A percentile compares a stretch with the other conserved stretches of the same genome.
Conservation (phyloP, 2,329 filamentous ascomycete species). For the Didymella exigua region DNA sequence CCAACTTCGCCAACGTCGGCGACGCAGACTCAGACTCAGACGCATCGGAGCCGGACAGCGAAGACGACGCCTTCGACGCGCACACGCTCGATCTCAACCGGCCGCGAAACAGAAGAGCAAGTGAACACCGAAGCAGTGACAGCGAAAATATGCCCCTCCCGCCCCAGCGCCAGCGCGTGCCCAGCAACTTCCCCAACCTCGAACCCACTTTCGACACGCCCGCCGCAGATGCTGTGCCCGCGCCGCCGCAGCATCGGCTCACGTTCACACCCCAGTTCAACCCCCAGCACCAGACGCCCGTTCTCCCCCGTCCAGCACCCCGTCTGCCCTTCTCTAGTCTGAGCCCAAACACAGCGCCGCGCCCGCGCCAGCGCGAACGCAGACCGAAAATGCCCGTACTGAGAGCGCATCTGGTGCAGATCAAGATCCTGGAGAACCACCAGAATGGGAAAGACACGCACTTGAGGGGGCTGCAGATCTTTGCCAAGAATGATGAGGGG, state of each 20-base stretch:
- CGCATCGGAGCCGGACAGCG: conserved; percentile 26
- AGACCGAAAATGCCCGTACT: conserved; percentile 73
- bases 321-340: conserved; percentile 30
- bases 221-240: not conserved
- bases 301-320: conserved; percentile 18
- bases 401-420: conserved; percentile 86
- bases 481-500: conserved; percentile 54
- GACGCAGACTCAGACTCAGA: conserved; percentile 40
- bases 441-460: conserved; percentile 99
- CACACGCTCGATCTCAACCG: conserved; percentile 10
- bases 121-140: conserved; percentile 7
- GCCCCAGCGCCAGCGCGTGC: conserved; percentile 12
- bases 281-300: conserved; percentile 13
- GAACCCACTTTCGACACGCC: conserved; percentile 9
- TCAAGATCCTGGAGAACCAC: conserved; percentile 92
- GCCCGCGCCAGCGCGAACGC: conserved; percentile 47
- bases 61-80: conserved; percentile 21
- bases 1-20: conserved; percentile 70
- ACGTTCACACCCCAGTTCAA: conserved; percentile 9
- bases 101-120: conserved; percentile 13
- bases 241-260: not conserved
- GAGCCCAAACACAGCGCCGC: conserved; percentile 16
- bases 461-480: conserved; percentile 89
- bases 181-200: conserved; percentile 13
- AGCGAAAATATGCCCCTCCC: conserved; percentile 14